Conservation (phyloP, 2,329 filamentous ascomycete genomes). For the Coniochaeta sp. region DNA sequence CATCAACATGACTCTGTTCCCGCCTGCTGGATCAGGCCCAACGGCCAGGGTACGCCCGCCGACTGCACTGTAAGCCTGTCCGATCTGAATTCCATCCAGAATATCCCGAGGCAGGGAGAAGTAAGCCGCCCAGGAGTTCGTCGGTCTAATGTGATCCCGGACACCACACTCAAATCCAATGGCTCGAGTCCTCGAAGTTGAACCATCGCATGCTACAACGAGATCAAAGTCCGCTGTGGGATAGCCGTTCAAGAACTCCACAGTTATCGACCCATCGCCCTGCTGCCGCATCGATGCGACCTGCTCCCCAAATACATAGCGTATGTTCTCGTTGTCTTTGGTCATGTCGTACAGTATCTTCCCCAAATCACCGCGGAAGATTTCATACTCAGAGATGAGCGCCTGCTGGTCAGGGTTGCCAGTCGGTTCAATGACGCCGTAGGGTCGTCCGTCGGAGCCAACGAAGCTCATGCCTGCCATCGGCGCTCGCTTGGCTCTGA, state of each 20-base stretch:
- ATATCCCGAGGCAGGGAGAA: constrained; percentile 2
- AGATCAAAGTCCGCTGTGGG: constrained; percentile 31
- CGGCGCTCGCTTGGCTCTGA: constrained; percentile 26
- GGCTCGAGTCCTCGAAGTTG: constrained; percentile 37
- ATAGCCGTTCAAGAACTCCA: constrained; percentile 27
- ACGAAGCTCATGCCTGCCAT: constrained; percentile 37
- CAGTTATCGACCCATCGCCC: constrained; percentile 3
- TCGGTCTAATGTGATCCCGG: constrained; percentile 3
- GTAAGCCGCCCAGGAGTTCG: constrained; percentile 5
- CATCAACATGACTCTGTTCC: constrained; percentile 26
- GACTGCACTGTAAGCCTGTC: constrained; percentile 19
- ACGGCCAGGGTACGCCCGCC: constrained; percentile 28
- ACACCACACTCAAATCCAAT: constrained; percentile 32
- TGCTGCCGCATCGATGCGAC: constrained; percentile 7
- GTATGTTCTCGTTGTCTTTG: constrained; percentile 17
- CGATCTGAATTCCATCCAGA: constrained; percentile 13
- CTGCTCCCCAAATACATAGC: constrained; percentile 20
- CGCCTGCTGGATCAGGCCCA: constrained; percentile 22
- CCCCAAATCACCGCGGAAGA: constrained; percentile 38
- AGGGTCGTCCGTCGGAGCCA: constrained; percentile 25
- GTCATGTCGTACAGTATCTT: constrained; percentile 11
- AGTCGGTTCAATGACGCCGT: constrained; percentile 25
- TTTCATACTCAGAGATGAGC: constrained; percentile 39
- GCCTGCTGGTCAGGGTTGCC: constrained; percentile 31
- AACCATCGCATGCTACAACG: constrained; percentile 40